Evolutionary conservation across 116 monocot species (phyloP).

Genomic region (Phalaenopsis hybrid): DNA sequence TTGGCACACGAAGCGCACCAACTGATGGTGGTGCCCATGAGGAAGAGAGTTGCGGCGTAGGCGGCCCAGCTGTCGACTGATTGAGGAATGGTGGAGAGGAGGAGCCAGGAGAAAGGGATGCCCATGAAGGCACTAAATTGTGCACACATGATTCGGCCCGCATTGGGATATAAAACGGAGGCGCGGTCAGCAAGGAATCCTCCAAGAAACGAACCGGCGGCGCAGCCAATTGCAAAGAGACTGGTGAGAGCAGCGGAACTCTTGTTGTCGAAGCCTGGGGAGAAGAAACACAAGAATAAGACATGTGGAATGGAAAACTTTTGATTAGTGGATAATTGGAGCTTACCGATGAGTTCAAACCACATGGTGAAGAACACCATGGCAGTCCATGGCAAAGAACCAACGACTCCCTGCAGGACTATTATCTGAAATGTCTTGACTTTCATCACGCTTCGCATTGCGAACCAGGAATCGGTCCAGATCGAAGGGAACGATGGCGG

Average conservation of each 20-base stretch:
- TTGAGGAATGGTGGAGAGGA: slow-evolving; percentile 61
- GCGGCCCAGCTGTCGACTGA: slow-evolving; percentile 34
- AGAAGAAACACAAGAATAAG: not conserved
- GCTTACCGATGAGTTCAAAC: slow-evolving; percentile 92
- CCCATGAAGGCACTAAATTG: slow-evolving; percentile 96
- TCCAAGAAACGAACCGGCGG: slow-evolving; percentile 57
- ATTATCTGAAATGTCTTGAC: slow-evolving; percentile 90
- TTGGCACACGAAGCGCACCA: slow-evolving; percentile 89
- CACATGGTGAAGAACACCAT: slow-evolving; percentile 98
- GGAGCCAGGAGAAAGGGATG: slow-evolving; percentile 75
- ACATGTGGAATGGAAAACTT: not conserved
- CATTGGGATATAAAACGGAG: slow-evolving; percentile 43
- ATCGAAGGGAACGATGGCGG: slow-evolving; percentile 22
- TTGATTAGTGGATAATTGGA: not conserved
- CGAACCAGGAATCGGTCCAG: slow-evolving; percentile 56
- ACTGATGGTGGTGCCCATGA: slow-evolving; percentile 90
- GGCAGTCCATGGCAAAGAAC: slow-evolving; percentile 85
- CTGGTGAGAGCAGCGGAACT: slow-evolving; percentile 70
- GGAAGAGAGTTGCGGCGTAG: slow-evolving; percentile 57
- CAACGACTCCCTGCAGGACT: slow-evolving; percentile 85
- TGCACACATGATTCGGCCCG: slow-evolving; percentile 76
- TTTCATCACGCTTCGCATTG: slow-evolving; percentile 69
- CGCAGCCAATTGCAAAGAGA: slow-evolving; percentile 75
- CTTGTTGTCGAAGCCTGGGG: slow-evolving; percentile 72
- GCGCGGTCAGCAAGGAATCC: slow-evolving; percentile 65